These are phyloP conservation scores for Penicillium sp. DNA, from an alignment of 2,329 filamentous ascomycete genomes.

Conservation along the genomic window DNA sequence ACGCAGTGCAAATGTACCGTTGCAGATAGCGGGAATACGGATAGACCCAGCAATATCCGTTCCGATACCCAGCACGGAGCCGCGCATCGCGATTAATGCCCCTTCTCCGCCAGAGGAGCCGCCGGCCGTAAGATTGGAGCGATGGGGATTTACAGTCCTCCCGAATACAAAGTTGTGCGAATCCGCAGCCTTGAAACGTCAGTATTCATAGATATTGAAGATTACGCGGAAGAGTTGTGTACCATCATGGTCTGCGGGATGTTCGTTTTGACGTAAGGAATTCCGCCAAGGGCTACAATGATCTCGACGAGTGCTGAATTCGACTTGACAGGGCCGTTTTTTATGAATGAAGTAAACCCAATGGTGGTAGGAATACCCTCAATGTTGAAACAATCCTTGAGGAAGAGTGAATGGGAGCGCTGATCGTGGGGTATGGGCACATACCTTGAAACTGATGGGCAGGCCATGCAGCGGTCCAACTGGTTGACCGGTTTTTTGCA, in stretches of 20 bases:
- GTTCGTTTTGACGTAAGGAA: constrained; percentile 31
- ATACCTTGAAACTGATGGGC: constrained; percentile 25
- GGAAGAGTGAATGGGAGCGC: neutral
- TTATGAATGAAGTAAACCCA: constrained; percentile 22
- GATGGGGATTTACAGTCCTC: constrained; percentile 23
- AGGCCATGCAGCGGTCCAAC: neutral
- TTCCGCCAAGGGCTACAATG: constrained; percentile 20
- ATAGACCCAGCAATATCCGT: constrained; percentile 37
- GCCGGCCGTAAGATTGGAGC: constrained; percentile 18
- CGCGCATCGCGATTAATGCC: constrained; percentile 32
- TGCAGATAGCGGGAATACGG: constrained; percentile 33
- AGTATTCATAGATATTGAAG: neutral
- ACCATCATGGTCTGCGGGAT: constrained; percentile 31
- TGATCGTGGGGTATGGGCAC: neutral
- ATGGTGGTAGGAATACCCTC: constrained; percentile 17
- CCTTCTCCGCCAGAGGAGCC: constrained; percentile 32
- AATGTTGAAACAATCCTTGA: constrained; percentile 17
- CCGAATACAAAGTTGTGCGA: constrained; percentile 26
- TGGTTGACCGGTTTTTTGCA: neutral
- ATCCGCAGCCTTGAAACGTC: constrained; percentile 5
- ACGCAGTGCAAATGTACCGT: constrained; percentile 34
- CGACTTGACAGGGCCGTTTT: constrained; percentile 6
- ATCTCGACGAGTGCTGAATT: constrained; percentile 20
- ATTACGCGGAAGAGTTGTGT: neutral
- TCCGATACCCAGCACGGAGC: constrained; percentile 31